Base-by-base conservation (phyloP, 768 basidiomycete species). In the Amanita pseudoporphyria region DNA sequence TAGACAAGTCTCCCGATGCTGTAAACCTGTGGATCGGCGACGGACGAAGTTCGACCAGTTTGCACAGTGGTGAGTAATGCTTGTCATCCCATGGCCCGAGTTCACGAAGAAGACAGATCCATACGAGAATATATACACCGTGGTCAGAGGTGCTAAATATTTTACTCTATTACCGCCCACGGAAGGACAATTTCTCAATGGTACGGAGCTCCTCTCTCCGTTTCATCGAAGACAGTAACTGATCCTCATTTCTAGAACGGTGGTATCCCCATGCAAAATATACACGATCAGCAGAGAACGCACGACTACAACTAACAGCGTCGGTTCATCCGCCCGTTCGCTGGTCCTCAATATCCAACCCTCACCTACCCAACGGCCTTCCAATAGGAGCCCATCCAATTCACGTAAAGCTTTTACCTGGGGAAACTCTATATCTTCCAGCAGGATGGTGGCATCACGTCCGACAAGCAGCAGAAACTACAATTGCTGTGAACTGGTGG, bases 371-470 rank as follows among this genome's bases (percentile, higher is more conserved):
- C 16, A 68, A 62, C 7, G 62, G 64, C 13, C 65, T 84, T 37
- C 72, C 79, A 5, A 56, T 65, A 1, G 73, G 73, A 21, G 74
- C 84, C 0, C 74, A 77, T 44, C 84, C 91, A 1, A 74, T 93
- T 30, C 67, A 72, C 9, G 72, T 94, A 21, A 78, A 77, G 1
- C 60, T 96, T 6, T 53, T 67, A 3, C 76, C 78, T 5, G 92
- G 93, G 3, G 85, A 94, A 55, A 81, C 84, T 1, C 66, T 96
- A 16, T 95, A 91, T 64, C 77, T 96, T 16, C 94, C 94, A n/a
- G 77, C 84, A 4, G 84, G 89, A 0, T 96, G 94, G 94, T 95
- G 86, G 84, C 93, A 95, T 61, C 77, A 88, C 58, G 90, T 95
- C 31, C 73, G 79, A 35, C 93, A 96, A 60, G 68, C 75, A 3